phyloP scores from a whole-genome alignment of 2,329 filamentous ascomycete genomes.

The Dactylonectria estremocensis region DNA sequence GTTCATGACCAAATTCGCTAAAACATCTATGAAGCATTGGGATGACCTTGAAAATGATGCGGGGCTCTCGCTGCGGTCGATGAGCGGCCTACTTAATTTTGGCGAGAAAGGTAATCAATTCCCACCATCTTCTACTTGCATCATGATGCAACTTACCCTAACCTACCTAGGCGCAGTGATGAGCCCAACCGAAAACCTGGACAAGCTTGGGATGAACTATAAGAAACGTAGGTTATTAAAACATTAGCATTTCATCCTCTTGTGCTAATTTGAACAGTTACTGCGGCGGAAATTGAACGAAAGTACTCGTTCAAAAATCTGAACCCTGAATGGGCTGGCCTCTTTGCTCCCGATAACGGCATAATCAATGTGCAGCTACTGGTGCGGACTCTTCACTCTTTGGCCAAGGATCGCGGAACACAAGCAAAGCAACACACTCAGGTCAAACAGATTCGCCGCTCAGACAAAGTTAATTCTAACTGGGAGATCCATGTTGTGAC shows the following conservation, averaged over 20 bases:
- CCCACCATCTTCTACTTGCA: slow-evolving; percentile 2
- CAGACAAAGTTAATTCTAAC: slow-evolving; percentile 2
- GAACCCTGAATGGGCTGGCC: slow-evolving; percentile 9
- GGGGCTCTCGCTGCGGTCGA: slow-evolving; percentile 17
- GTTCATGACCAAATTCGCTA: slow-evolving; percentile 27
- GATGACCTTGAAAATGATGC: slow-evolving; percentile 26
- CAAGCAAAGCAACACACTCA: slow-evolving; percentile 22
- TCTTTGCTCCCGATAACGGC: slow-evolving; percentile 25
- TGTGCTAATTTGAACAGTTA: not conserved
- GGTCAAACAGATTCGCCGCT: slow-evolving; percentile 19
- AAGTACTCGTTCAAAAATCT: slow-evolving; percentile 21
- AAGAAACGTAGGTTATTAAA: slow-evolving; percentile 9
- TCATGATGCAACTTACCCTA: slow-evolving; percentile 6
- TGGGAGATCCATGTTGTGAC: slow-evolving; percentile 17
- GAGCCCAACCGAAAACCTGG: slow-evolving; percentile 12
- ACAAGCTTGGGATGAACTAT: slow-evolving; percentile 9
- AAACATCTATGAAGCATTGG: slow-evolving; percentile 20
- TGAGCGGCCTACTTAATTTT: slow-evolving; percentile 37
- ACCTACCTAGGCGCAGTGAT: not conserved
- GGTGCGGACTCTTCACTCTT: slow-evolving; percentile 2
- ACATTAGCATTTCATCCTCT: not conserved
- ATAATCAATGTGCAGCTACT: slow-evolving; percentile 28
- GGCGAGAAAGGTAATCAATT: slow-evolving; percentile 4
- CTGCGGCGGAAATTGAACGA: slow-evolving; percentile 11
- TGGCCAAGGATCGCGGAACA: slow-evolving; percentile 23